Conservation (phyloP, 495 filamentous ascomycete genomes). For the Penicillium goetzii region DNA sequence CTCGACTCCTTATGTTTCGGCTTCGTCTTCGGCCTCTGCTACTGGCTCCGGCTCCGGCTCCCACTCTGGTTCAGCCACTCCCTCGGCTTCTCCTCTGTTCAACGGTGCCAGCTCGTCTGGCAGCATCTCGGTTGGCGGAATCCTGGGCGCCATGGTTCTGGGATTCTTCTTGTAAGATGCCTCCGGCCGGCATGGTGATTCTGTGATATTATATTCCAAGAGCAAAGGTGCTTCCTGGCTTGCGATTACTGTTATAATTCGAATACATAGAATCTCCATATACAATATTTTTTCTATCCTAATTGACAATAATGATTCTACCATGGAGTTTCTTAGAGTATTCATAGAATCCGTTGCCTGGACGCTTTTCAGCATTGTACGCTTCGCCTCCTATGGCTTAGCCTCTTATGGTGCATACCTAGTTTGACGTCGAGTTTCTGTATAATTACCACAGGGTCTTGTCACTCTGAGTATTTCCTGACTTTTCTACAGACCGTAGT, state of each 20-base stretch:
- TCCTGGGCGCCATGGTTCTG: not conserved
- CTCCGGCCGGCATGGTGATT: not conserved
- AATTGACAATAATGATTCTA: not conserved
- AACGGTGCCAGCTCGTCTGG: not conserved
- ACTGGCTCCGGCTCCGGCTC: not conserved
- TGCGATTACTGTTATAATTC: not conserved
- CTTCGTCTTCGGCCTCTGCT: not conserved
- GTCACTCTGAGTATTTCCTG: not conserved
- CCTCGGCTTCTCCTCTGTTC: constrained; percentile 1
- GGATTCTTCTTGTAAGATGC: constrained; percentile 1
- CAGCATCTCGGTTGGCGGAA: not conserved
- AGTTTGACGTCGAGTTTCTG: not conserved
- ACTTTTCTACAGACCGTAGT: not conserved
- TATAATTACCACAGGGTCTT: not conserved
- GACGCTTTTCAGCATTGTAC: not conserved
- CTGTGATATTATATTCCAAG: not conserved
- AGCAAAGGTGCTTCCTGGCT: not conserved
- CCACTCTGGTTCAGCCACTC: not conserved
- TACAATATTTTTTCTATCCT: not conserved
- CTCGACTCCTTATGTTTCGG: not conserved
- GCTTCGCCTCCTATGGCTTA: not conserved
- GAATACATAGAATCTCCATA: not conserved
- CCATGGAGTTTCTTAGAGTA: not conserved
- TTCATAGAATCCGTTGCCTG: not conserved
- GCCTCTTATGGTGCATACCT: not conserved